Evolutionary conservation across 495 filamentous ascomycete species (phyloP), one percentile per base, ranked within the genome.

Genomic region (Penicillium diatomitis): DNA sequence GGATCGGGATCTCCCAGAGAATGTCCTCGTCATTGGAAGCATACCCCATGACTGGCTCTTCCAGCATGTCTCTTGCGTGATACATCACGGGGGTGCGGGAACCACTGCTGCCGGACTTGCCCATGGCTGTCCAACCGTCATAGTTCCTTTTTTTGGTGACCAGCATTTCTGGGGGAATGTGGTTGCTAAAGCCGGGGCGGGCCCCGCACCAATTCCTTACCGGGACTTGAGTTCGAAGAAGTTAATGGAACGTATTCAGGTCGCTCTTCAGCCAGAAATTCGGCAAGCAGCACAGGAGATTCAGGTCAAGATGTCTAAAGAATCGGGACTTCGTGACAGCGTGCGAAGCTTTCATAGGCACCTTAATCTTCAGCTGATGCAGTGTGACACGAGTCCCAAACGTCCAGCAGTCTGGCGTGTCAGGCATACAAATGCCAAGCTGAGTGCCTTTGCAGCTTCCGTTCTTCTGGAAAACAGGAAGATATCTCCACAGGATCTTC

Each of bases 131-230:
- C 80, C 80, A 7, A 81, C 80, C 0, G 65, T 67, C 6, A 72
- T 84, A 2, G 71, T 84, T 1, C 80, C 80, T 3, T 83, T 84
- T 59, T 83, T 83, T 54, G 80, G 80, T 29, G 80, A 84, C 53
- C 87, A 91, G 62, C 72, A 78, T 27, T 91, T 90, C 60, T 91
- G 87, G 87, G 87, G 85, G 2, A 57, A 68, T 2, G 88, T 87
- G 79, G 73, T 89, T 10, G 52, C 47, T 0, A 44, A 64, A 48
- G 76, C 80, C 8, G 81, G 82, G 5, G 81, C 81, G 2, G 83
- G 83, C 4, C 82, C 83, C 0, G 53, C 65, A 0, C 82, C 83
- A 0, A 81, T 85, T 45, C 78, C 80, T 0, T 73, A 78, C 60
- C 77, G 77, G 50, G 61, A 69, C 6, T 68, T 87, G 12, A 82